Conservation (phyloP, 345 rosid genomes). For the Eucalyptus leucophloia region DNA sequence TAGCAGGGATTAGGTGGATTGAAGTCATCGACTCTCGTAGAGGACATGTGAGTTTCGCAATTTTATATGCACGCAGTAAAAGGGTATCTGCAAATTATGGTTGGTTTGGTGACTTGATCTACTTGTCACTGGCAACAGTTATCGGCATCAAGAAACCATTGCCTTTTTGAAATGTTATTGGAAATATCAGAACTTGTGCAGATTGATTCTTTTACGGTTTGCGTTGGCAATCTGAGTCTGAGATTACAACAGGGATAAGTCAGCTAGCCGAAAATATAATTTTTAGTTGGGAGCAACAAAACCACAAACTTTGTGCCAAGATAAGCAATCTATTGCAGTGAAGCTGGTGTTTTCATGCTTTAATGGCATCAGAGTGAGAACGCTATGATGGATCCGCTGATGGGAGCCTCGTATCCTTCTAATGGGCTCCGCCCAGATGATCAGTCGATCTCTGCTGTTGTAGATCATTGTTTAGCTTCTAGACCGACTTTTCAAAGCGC, state of each 20-base stretch:
- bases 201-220: background rate
- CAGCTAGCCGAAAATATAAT: background rate
- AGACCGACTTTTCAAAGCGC: background rate
- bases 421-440: background rate
- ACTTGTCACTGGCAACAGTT: background rate
- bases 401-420: background rate
- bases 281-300: background rate
- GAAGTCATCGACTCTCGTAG: background rate
- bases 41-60: background rate
- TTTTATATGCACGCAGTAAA: background rate
- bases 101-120: background rate
- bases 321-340: background rate
- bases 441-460: background rate
- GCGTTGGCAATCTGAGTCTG: background rate
- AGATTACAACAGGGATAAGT: background rate
- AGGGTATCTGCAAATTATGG: background rate
- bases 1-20: background rate
- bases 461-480: background rate
- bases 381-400: background rate
- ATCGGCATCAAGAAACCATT: background rate
- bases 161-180: background rate
- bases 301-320: background rate
- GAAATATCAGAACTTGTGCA: background rate
- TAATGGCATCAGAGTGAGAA: background rate
- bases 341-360: background rate